Evolutionary conservation across 2,329 filamentous ascomycete genomes (phyloP).

Genomic region (Periconia sp.): DNA sequence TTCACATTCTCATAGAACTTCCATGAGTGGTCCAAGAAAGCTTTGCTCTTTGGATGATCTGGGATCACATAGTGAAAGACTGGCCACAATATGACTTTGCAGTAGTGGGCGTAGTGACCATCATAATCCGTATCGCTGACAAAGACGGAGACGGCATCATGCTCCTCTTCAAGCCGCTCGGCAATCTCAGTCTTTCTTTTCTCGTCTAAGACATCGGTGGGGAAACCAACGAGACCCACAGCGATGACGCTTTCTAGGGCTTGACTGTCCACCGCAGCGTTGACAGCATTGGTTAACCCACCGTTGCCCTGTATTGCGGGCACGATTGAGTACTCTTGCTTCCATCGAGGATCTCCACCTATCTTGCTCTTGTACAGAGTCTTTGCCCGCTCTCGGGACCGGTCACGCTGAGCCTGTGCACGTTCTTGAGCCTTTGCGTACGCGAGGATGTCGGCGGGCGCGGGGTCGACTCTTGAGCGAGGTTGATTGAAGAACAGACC

Average conservation of each 20-base stretch:
- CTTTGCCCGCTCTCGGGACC: constrained; percentile 25
- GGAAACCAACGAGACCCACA: constrained; percentile 93
- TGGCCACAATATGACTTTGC: constrained; percentile 97
- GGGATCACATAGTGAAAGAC: constrained; percentile 98
- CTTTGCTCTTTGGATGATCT: constrained; percentile 97
- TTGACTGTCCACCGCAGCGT: constrained; percentile 74
- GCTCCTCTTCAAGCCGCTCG: constrained; percentile 78
- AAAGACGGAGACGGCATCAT: constrained; percentile 83
- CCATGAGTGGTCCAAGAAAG: constrained; percentile 97
- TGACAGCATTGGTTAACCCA: constrained; percentile 85
- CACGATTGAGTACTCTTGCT: constrained; percentile 82
- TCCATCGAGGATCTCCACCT: constrained; percentile 57
- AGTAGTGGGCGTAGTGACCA: constrained; percentile 93
- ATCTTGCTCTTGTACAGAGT: constrained; percentile 24
- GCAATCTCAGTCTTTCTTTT: constrained; percentile 83
- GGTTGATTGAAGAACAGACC: constrained; percentile 75
- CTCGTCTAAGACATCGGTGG: constrained; percentile 81
- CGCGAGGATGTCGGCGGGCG: constrained; percentile 78
- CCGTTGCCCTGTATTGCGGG: constrained; percentile 91
- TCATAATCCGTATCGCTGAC: constrained; percentile 92
- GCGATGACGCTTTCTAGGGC: constrained; percentile 79
- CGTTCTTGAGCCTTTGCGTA: constrained; percentile 60
- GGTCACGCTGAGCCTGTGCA: constrained; percentile 33
- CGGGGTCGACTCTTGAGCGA: constrained; percentile 72
- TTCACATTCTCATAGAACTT: constrained; percentile 92